Percentiles rank a stretch among this genome's conserved stretches.
phyloP scores from a whole-genome alignment of 2,329 filamentous ascomycete genomes.

The Ceratocystis ficicola region DNA sequence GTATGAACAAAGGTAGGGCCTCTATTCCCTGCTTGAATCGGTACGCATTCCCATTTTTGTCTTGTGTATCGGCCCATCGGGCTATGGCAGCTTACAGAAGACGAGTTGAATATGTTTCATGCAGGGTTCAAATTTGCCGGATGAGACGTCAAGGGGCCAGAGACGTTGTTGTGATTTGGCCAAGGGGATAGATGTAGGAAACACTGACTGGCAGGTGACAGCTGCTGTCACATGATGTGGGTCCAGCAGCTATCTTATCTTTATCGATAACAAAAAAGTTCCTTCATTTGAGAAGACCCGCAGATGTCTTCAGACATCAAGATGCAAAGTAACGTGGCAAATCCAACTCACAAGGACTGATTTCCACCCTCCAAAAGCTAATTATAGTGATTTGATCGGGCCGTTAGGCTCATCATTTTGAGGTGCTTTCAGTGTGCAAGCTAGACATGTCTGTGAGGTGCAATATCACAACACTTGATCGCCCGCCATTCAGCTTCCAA shows the following conservation, averaged over 20 bases:
- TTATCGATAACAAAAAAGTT: neutral
- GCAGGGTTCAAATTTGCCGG: neutral
- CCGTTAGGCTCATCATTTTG: neutral
- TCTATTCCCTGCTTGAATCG: neutral
- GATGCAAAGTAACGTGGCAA: neutral
- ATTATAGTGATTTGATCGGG: neutral
- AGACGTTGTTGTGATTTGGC: neutral
- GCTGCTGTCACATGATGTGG: neutral
- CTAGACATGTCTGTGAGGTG: neutral
- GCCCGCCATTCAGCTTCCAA: neutral
- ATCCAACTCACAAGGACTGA: neutral
- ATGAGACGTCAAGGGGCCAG: neutral
- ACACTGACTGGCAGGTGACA: neutral
- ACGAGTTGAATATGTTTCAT: neutral
- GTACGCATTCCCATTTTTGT: too few relatives aligned
- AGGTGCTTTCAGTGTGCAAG: neutral
- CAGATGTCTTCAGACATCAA: neutral
- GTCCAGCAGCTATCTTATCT: neutral
- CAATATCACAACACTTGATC: neutral
- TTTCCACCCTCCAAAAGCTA: neutral
- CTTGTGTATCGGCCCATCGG: neutral
- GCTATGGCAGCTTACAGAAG: neutral
- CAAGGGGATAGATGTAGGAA: neutral
- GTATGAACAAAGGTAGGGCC: neutral
- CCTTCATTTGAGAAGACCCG: neutral